Evolutionary conservation across 2,329 filamentous ascomycete species (phyloP).

Genomic region (Botrytis tulipae): DNA sequence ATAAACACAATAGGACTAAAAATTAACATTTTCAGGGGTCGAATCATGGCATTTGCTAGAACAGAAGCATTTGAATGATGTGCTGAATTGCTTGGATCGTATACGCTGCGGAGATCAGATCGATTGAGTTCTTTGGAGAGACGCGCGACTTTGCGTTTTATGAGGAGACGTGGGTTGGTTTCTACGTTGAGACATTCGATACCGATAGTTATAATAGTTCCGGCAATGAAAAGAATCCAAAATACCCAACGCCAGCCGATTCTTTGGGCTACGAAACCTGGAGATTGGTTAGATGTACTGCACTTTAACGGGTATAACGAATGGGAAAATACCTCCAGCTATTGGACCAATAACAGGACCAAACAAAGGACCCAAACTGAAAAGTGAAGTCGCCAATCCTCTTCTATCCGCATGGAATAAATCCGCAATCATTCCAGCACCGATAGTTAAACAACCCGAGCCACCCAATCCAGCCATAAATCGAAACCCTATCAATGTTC

Average conservation of each 20-base stretch:
- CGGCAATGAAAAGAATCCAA: slow-evolving; percentile 23
- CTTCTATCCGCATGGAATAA: slow-evolving; percentile 26
- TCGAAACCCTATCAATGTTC: slow-evolving; percentile 55
- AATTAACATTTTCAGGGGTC: slow-evolving; percentile 48
- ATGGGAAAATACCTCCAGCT: slow-evolving; percentile 31
- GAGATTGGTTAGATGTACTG: neutral
- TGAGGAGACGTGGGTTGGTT: slow-evolving; percentile 51
- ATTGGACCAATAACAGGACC: slow-evolving; percentile 39
- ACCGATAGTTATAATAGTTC: slow-evolving; percentile 40
- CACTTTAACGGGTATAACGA: neutral
- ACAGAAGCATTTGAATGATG: slow-evolving; percentile 31
- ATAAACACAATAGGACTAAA: slow-evolving; percentile 43
- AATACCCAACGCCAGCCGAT: slow-evolving; percentile 40
- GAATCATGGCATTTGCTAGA: slow-evolving; percentile 46
- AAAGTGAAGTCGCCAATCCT: slow-evolving; percentile 28
- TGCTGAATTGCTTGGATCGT: slow-evolving; percentile 38
- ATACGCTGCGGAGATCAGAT: slow-evolving; percentile 47
- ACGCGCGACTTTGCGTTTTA: slow-evolving; percentile 47
- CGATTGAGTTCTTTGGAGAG: slow-evolving; percentile 47
- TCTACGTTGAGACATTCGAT: slow-evolving; percentile 45
- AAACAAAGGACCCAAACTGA: slow-evolving; percentile 33
- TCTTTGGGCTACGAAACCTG: slow-evolving; percentile 39
- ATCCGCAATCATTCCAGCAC: slow-evolving; percentile 31
- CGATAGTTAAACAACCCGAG: slow-evolving; percentile 41
- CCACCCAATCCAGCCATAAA: slow-evolving; percentile 59